Evolutionary conservation across 225 moss, liverwort and hornwort species (phyloP), one percentile per base, ranked within the genome.

Genomic region (Antitrichia curtipendula): DNA sequence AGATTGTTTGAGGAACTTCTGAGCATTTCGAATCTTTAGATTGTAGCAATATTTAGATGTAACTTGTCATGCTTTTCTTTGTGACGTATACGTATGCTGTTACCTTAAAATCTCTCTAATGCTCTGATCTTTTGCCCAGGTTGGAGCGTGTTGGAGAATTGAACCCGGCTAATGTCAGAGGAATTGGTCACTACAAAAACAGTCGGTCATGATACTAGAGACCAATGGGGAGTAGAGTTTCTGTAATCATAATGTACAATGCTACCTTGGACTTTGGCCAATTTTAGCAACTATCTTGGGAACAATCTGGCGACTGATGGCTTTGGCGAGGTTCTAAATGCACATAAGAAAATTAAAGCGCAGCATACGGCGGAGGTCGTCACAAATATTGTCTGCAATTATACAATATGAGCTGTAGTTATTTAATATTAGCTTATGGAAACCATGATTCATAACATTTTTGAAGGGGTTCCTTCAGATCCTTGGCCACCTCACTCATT

Each of bases 101-200:
- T 78, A 17, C 38, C 11, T 28, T 28, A 59, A 41, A 52, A 50
- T 49, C 28, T 43, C 34, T 75, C 66, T 78, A 78, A 82, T 87
- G 72, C 59, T 68, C 65, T 78, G 22, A 54, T 66, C 7, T 61
- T 21, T 82, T 58, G 54, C 82, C 54, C 90, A 94, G 94, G 88
- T 91, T 94, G 91, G 94, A 94, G 87, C 94, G 94, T 75, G 92
- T 91, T 89, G 94, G 94, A 82, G 94, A 94, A 56, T 77, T 94
- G 81, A 94, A 88, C 73, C 59, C 90, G 40, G 19, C 86, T 69
- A 94, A 84, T 75, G 91, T 92, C 50, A 92, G 91, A 92, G 94
- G 94, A 78, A 83, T 94, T 70, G 94, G 94, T 60, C 91, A 92
- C 23, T 94, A 94, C 87, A 92, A 82, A 84, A 92, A 84, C 64